phyloP scores from a whole-genome alignment of 805 yeast species.

The Schwanniomyces occidentalis region DNA sequence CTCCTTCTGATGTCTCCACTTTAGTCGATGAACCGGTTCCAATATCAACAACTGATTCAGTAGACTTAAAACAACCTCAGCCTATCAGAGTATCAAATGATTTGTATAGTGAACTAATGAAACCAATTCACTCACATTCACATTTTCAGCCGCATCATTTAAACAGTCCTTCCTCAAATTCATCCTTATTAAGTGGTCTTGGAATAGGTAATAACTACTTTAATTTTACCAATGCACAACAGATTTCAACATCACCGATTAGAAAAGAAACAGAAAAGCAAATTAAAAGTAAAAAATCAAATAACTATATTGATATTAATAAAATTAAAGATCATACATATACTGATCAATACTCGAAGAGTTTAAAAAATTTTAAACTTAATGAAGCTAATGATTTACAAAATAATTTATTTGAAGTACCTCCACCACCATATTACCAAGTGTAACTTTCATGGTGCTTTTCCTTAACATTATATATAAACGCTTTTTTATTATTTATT shows the following conservation, averaged over 20 bases:
- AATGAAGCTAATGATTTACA: not conserved
- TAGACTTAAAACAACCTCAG: slow-evolving; percentile 12
- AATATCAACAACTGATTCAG: not conserved
- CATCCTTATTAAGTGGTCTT: slow-evolving; percentile 25
- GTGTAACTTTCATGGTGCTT: too few species aligned
- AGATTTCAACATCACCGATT: slow-evolving; percentile 30
- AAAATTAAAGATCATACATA: slow-evolving; percentile 3
- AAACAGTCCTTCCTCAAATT: slow-evolving; percentile 13
- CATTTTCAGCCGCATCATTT: slow-evolving; percentile 19
- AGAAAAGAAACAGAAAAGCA: slow-evolving; percentile 10
- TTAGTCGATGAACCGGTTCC: slow-evolving; percentile 4
- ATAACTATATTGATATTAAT: slow-evolving; percentile 27
- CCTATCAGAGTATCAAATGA: slow-evolving; percentile 11
- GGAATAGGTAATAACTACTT: slow-evolving; percentile 42
- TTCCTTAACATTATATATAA: too few species aligned
- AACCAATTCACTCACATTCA: slow-evolving; percentile 19
- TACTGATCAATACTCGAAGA: not conserved
- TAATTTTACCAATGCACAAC: slow-evolving; percentile 25
- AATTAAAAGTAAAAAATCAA: slow-evolving; percentile 17
- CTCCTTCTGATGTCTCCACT: slow-evolving; percentile 9
- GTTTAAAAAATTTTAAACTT: not conserved
- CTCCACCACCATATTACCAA: slow-evolving; percentile 8
- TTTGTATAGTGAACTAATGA: slow-evolving; percentile 5
- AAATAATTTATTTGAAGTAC: slow-evolving; percentile 1
- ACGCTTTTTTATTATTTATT: too few species aligned